These are phyloP conservation scores for Thalassia testudinum DNA, from an alignment of 116 monocot species.

Conservation along the genomic window DNA sequence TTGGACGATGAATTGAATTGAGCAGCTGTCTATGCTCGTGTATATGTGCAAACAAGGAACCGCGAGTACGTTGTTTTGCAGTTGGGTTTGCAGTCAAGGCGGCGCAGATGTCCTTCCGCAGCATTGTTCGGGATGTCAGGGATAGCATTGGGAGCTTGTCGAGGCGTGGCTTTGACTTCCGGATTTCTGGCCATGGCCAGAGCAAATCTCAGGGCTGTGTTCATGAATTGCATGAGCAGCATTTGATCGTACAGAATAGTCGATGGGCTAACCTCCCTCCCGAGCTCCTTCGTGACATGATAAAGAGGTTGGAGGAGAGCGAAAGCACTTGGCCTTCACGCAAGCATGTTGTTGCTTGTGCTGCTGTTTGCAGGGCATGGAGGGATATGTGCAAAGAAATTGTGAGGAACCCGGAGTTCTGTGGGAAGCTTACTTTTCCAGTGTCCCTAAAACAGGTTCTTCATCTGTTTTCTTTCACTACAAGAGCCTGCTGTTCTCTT, in stretches of 20 bases:
- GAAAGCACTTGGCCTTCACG: constrained; percentile 72
- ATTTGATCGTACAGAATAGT: constrained; percentile 24
- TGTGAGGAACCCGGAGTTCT: constrained; percentile 55
- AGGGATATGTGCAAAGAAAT: constrained; percentile 73
- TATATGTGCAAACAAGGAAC: too few species aligned
- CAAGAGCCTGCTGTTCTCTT: not conserved
- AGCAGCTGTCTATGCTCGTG: too few species aligned
- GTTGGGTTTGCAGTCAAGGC: too few species aligned
- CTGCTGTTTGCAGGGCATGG: constrained; percentile 68
- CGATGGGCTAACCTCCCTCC: constrained; percentile 71
- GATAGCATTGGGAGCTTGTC: constrained; percentile 80
- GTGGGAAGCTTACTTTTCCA: constrained; percentile 80
- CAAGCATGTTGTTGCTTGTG: constrained; percentile 62
- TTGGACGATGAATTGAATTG: too few species aligned
- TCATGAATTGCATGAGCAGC: constrained; percentile 38
- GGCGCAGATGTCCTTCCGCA: constrained; percentile 86
- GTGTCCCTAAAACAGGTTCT: constrained; percentile 66
- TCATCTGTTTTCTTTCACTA: constrained; percentile 1
- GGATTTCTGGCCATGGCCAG: constrained; percentile 24
- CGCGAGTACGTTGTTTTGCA: too few species aligned
- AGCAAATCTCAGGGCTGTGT: constrained; percentile 67
- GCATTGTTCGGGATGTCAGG: constrained; percentile 73
- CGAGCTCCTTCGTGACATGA: constrained; percentile 73
- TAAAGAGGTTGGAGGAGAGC: constrained; percentile 65
- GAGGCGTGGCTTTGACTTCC: constrained; percentile 56